Base-by-base conservation (phyloP, 192 early-diverging fungal species). In the Spinellus fusiger region DNA sequence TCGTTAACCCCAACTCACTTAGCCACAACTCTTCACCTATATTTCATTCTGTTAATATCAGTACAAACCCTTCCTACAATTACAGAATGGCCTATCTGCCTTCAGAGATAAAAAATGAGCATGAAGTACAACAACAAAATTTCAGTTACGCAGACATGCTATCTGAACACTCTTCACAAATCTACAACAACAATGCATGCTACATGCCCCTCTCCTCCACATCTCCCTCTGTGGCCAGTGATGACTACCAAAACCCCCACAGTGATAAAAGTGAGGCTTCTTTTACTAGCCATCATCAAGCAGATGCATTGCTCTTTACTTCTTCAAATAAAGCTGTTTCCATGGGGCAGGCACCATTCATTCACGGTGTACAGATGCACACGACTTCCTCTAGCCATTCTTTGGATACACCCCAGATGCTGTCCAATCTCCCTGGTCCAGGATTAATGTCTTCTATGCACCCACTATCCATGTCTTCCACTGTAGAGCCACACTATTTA, bases 151-250 rank as follows among this genome's bases (percentile, higher is more conserved):
- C 67, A 4, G 61, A 56, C 20, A 50, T 69, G 54, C 7, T 69
- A 0, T 69, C 67, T n/a, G 53, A 54, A n/a, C 35, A 48, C 18
- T 50, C 54, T 20, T 38, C 38, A 7, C 46, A 66, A 20, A 7
- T 26, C 25, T 66, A 66, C 37, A 49, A 69, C 31, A 59, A 52
- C 29, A 55, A 53, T 35, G 37, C 56, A n/a, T 59, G 51, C 38
- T 59, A 59, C 15, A 22, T 67, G 23, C 51, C 65, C 5, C 29
- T 62, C 28, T 49, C 54, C 8, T 56, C 58, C 7, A 49, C 60
- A 16, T 69, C 67, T 31, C 67, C 67, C 26, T 69, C 67, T 22
- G 56, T 62, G 10, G 61, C 56, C 16, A 69, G 67, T 44, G 67
- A 69, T 32, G 67, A 69, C 29, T 69, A 66, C 31, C 64, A 66